phyloP scores from a whole-genome alignment of 2,329 filamentous ascomycete species.

The Apiospora hydei region DNA sequence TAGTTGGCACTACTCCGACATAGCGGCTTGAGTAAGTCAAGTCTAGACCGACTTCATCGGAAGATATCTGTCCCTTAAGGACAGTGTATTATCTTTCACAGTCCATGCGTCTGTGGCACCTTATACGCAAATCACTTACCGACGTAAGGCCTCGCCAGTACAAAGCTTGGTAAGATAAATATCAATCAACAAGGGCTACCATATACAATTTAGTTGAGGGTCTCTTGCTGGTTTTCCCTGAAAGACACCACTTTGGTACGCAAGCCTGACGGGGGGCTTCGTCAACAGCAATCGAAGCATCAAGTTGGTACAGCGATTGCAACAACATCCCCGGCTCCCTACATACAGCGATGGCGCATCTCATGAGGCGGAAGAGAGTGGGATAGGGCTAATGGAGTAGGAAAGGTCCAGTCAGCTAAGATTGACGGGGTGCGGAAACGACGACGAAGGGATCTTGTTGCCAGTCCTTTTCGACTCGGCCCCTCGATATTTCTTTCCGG shows the following conservation, averaged over 20 bases:
- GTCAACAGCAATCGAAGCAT: too few species aligned
- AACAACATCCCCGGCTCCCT: too few species aligned
- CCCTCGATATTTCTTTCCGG: not conserved
- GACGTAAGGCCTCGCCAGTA: not conserved
- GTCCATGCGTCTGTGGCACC: not conserved
- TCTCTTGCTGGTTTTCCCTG: not conserved
- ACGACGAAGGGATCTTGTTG: not conserved
- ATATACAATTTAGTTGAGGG: not conserved
- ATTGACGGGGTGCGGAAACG: not conserved
- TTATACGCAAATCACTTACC: too few species aligned
- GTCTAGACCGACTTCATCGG: not conserved
- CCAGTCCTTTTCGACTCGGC: too few species aligned
- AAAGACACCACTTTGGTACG: too few species aligned
- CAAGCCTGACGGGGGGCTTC: too few species aligned
- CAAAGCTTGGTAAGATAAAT: too few species aligned
- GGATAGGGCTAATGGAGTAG: slow-evolving; percentile 1
- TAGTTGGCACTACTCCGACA: not conserved
- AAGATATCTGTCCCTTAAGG: not conserved
- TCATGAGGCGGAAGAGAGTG: not conserved
- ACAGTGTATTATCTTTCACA: not conserved
- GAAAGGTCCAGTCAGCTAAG: not conserved
- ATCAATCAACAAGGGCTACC: too few species aligned
- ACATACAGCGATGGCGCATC: not conserved
- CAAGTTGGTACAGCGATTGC: too few species aligned
- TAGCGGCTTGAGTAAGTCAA: not conserved